Evolutionary conservation across 768 basidiomycete species (phyloP).

Genomic region (Auricularia cornea): DNA sequence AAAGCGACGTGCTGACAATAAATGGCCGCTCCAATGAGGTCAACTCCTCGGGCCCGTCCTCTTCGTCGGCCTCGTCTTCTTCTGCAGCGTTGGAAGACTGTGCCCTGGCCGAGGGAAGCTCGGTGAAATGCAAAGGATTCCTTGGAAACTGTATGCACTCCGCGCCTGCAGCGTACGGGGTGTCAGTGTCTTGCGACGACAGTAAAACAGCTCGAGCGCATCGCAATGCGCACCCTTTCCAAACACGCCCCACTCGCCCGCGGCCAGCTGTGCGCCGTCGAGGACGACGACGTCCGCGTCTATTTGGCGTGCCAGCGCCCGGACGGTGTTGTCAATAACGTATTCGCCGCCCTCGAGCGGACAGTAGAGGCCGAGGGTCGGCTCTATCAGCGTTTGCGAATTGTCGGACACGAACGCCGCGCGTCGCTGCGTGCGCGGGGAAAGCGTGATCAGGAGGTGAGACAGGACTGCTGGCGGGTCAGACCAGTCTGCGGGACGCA

Average conservation of each 20-base stretch:
- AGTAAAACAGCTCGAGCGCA: constrained; percentile 3
- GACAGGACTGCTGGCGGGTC: constrained; percentile 37
- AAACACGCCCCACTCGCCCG: constrained; percentile 81
- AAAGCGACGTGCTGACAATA: neutral
- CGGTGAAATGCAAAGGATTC: constrained; percentile 67
- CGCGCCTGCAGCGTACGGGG: constrained; percentile 42
- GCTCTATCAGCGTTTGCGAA: constrained; percentile 51
- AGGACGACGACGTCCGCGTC: constrained; percentile 77
- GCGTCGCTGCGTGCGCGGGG: constrained; percentile 73
- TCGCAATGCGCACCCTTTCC: constrained; percentile 72
- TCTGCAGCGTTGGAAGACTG: constrained; percentile 13
- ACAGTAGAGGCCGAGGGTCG: constrained; percentile 78
- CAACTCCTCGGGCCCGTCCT: constrained; percentile 23
- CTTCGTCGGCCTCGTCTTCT: constrained; percentile 42
- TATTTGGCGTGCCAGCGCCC: constrained; percentile 63
- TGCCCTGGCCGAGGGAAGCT: constrained; percentile 19
- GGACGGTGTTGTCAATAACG: constrained; percentile 70
- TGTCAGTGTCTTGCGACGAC: no score
- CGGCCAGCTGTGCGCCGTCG: constrained; percentile 76
- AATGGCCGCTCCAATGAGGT: constrained; percentile 7
- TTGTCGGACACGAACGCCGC: constrained; percentile 50
- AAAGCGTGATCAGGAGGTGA: constrained; percentile 67
- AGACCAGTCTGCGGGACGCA: neutral
- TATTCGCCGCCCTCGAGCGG: constrained; percentile 85
- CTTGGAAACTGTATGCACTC: constrained; percentile 55